Conservation (phyloP, 2,329 filamentous ascomycete genomes). For the Cladophialophora psammophila region DNA sequence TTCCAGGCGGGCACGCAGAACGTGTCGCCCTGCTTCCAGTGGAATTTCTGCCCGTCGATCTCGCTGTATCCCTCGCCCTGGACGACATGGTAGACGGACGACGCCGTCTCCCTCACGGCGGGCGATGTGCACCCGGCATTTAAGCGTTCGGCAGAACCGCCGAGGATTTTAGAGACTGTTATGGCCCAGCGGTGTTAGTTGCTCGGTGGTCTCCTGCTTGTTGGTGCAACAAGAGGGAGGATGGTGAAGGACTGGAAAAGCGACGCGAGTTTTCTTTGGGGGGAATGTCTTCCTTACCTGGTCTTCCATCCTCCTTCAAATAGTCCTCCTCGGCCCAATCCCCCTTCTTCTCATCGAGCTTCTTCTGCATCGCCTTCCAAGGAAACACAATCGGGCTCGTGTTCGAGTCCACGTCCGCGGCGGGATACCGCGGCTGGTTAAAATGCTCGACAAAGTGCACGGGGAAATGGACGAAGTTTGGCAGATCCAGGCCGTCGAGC, state of each 20-base stretch:
- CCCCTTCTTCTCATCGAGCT: constrained; percentile 48
- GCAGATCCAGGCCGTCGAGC: constrained; percentile 65
- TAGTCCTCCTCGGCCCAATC: constrained; percentile 47
- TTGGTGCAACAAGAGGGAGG: background rate
- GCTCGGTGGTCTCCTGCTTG: background rate
- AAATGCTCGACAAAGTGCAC: constrained; percentile 65
- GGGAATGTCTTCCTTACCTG: constrained; percentile 21
- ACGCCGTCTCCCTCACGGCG: constrained; percentile 57
- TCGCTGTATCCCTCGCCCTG: constrained; percentile 51
- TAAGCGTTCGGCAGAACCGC: constrained; percentile 57
- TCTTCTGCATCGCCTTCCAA: constrained; percentile 56
- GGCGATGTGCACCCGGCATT: constrained; percentile 49
- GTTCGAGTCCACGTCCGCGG: constrained; percentile 48
- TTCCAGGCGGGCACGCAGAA: constrained; percentile 64
- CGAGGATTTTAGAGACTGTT: constrained; percentile 51
- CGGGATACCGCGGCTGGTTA: constrained; percentile 57
- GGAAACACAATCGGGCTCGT: constrained; percentile 56
- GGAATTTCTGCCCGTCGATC: constrained; percentile 47
- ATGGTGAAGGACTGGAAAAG: no score
- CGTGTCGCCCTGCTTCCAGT: constrained; percentile 56
- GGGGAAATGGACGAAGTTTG: constrained; percentile 58
- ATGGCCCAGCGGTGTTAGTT: constrained; percentile 6
- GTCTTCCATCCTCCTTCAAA: constrained; percentile 45
- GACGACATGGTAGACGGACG: constrained; percentile 62
- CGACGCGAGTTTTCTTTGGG: no score